These are phyloP conservation scores for Fusarium kyushuense DNA, from an alignment of 2,329 filamentous ascomycete genomes.

Conservation along the genomic window DNA sequence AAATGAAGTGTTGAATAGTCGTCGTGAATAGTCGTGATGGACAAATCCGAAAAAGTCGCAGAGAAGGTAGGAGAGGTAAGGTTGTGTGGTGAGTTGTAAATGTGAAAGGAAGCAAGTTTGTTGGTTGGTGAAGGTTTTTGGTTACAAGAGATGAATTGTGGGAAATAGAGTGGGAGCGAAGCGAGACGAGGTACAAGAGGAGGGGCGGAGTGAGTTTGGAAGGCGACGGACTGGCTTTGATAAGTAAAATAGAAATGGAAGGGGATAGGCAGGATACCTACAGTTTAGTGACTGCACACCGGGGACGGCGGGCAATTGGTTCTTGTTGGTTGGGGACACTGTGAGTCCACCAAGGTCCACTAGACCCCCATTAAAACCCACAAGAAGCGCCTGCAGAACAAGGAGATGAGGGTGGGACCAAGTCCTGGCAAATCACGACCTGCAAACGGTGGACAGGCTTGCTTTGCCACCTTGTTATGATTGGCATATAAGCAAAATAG, in stretches of 20 bases:
- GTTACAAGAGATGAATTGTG: conserved; percentile 41
- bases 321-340: conserved; percentile 51
- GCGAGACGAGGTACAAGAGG: conserved; percentile 48
- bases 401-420: conserved; percentile 42
- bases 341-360: conserved; percentile 35
- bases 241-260: conserved; percentile 42
- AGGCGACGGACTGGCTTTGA: conserved; percentile 43
- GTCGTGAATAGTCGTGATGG: conserved; percentile 25
- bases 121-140: conserved; percentile 40
- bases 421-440: conserved; percentile 49
- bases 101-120: conserved; percentile 34
- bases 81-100: conserved; percentile 1
- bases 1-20: conserved; percentile 22
- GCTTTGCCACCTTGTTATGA: conserved; percentile 52
- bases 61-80: conserved; percentile 17
- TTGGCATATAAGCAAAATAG: conserved; percentile 48
- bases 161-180: conserved; percentile 46
- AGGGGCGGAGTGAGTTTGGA: conserved; percentile 42
- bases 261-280: conserved; percentile 25
- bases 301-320: conserved; percentile 47
- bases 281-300: conserved; percentile 24
- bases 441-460: conserved; percentile 40
- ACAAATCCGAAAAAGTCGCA: conserved; percentile 29
- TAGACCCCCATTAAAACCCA: conserved; percentile 19
- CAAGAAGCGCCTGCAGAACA: conserved; percentile 37